Evolutionary conservation across 2,329 filamentous ascomycete species (phyloP).

Genomic region (Fusarium concolor): DNA sequence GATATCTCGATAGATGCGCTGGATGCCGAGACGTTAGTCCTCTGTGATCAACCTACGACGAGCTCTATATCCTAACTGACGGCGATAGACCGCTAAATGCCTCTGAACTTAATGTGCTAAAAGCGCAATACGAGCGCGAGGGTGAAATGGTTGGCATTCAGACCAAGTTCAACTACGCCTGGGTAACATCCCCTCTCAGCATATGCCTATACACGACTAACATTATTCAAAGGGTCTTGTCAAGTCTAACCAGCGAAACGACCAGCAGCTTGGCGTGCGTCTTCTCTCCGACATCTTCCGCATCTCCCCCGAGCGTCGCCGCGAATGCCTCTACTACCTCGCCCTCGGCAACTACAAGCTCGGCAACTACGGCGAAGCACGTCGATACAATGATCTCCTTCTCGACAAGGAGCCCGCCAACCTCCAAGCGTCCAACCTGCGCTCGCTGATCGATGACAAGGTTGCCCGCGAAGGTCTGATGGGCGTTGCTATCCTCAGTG

Average conservation of each 20-base stretch:
- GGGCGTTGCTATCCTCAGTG: conserved; percentile 94
- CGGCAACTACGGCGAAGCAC: conserved; percentile 94
- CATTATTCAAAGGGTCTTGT: conserved; percentile 77
- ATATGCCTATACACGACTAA: neutral
- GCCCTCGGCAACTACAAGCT: conserved; percentile 98
- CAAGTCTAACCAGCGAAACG: conserved; percentile 84
- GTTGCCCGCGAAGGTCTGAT: conserved; percentile 94
- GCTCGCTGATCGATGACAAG: conserved; percentile 92
- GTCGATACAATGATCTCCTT: conserved; percentile 93
- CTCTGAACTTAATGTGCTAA: conserved; percentile 91
- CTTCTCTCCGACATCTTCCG: conserved; percentile 98
- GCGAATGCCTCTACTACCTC: conserved; percentile 98
- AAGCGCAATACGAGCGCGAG: conserved; percentile 96
- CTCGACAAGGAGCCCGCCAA: conserved; percentile 92
- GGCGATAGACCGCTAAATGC: conserved; percentile 81
- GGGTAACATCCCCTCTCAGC: conserved; percentile 67
- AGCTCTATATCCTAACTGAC: conserved; percentile 16
- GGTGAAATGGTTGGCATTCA: conserved; percentile 96
- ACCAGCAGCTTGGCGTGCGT: conserved; percentile 94
- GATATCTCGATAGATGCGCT: conserved; percentile 79
- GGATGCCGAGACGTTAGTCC: conserved; percentile 88
- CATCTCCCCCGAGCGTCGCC: conserved; percentile 87
- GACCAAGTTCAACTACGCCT: conserved; percentile 99
- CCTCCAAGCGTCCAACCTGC: conserved; percentile 87
- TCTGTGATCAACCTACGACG: neutral